Evolutionary conservation across 208 protist species (phyloP).

Genomic region (Endotrypanum monterogeii): DNA sequence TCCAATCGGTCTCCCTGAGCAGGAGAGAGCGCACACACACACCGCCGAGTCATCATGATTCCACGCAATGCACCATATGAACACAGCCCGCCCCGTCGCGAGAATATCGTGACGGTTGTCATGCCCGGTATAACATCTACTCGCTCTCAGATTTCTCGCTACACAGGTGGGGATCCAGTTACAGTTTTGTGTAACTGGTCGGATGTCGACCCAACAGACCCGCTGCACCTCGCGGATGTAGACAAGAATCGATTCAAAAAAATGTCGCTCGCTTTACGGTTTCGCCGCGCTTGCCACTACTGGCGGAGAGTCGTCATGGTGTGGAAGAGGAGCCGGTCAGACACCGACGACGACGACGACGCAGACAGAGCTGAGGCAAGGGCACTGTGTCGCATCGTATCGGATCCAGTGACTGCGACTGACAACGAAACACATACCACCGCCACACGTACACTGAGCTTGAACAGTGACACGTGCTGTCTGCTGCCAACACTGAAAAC

Average conservation of each 20-base stretch:
- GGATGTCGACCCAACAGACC: slow-evolving; percentile 30
- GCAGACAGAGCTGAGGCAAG: too few species aligned
- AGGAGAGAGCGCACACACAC: background rate
- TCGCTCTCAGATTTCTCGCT: slow-evolving; percentile 67
- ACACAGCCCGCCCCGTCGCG: slow-evolving; percentile 47
- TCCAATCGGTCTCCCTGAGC: background rate
- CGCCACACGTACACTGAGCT: background rate
- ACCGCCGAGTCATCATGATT: slow-evolving; percentile 34
- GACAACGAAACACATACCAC: background rate
- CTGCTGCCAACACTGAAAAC: too few species aligned
- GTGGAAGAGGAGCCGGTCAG: background rate
- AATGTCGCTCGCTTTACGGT: slow-evolving; percentile 6
- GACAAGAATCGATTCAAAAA: slow-evolving; percentile 22
- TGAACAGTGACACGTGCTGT: too few species aligned
- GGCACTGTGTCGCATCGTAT: background rate
- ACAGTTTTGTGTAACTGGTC: slow-evolving; percentile 67
- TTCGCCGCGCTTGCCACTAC: slow-evolving; percentile 3
- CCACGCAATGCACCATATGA: slow-evolving; percentile 61
- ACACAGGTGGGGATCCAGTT: slow-evolving; percentile 71
- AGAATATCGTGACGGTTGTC: slow-evolving; percentile 84
- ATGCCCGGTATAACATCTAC: slow-evolving; percentile 74
- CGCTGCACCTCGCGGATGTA: slow-evolving; percentile 19
- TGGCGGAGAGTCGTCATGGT: slow-evolving; percentile 20
- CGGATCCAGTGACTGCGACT: background rate
- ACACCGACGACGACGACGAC: slow-evolving; percentile 4